These are phyloP conservation scores for Leishmania guyanensis DNA, from an alignment of 208 protist species.

Conservation along the genomic window DNA sequence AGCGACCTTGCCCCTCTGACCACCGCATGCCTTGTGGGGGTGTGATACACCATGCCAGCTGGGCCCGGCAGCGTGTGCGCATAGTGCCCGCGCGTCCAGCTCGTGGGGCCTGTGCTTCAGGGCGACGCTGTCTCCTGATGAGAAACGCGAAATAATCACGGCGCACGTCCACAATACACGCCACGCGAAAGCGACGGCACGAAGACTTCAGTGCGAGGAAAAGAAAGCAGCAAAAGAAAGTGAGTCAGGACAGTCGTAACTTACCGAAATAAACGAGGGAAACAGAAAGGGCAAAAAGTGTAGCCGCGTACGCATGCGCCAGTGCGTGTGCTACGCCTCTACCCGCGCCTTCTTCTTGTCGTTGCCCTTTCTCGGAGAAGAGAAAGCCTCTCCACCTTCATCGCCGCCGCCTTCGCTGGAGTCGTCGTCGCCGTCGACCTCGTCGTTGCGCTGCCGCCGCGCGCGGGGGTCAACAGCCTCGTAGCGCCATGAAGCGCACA, in stretches of 20 bases:
- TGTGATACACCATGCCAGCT: too few species aligned
- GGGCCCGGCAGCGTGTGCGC: too few species aligned
- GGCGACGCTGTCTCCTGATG: background rate
- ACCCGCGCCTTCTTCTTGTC: slow-evolving; percentile 34
- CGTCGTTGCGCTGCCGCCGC: slow-evolving; percentile 34
- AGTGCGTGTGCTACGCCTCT: slow-evolving; percentile 9
- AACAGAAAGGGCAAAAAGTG: background rate
- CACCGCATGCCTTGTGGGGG: too few species aligned
- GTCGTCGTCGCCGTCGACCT: slow-evolving; percentile 22
- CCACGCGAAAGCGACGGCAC: background rate
- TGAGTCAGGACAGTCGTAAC: background rate
- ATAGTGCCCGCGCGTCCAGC: too few species aligned
- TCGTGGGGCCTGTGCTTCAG: background rate
- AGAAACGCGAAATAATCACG: background rate
- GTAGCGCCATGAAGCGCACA: slow-evolving; percentile 79
- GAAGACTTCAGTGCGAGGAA: background rate
- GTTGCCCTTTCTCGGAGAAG: background rate
- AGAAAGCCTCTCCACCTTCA: background rate
- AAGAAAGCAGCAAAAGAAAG: background rate
- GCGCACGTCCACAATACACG: background rate
- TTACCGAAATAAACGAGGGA: background rate
- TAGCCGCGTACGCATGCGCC: background rate
- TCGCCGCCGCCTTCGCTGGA: slow-evolving; percentile 1
- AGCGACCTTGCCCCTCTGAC: too few species aligned
- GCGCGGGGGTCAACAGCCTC: slow-evolving; percentile 64